Conservation (phyloP, 306 rosid genomes). For the Prosopis cineraria region DNA sequence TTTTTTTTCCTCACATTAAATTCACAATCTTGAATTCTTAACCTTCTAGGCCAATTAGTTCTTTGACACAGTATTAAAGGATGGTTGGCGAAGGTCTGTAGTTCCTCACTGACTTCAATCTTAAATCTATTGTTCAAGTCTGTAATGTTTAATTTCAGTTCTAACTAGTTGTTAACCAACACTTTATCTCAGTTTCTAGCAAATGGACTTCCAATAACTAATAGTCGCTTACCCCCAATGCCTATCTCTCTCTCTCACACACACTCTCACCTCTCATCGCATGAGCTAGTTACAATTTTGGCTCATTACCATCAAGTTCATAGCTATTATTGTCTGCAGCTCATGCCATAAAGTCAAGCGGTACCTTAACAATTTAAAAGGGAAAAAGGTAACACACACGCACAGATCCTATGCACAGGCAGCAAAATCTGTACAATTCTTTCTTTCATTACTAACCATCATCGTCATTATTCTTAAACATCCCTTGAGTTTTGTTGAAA, state of each 20-base stretch:
- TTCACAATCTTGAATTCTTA: background rate
- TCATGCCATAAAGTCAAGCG: background rate
- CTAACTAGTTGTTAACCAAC: no score
- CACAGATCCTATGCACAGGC: constrained; percentile 7
- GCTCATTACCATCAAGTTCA: background rate
- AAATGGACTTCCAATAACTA: no score
- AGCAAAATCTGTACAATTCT: constrained; percentile 12
- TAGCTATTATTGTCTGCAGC: constrained; percentile 4
- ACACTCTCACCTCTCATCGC: no score
- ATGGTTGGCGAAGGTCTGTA: background rate
- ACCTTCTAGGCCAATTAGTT: constrained; percentile 27
- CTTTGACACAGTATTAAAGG: background rate
- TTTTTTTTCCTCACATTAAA: constrained; percentile 3
- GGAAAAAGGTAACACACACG: background rate
- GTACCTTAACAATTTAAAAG: constrained; percentile 22
- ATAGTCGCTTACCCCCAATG: no score
- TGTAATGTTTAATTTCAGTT: no score
- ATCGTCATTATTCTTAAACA: no score
- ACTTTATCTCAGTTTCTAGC: no score
- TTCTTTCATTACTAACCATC: no score
- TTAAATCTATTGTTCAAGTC: no score
- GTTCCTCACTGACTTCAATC: background rate
- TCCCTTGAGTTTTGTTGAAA: no score
- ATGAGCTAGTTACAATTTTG: no score
- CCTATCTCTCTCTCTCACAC: no score